Base-by-base conservation (phyloP, 129 eudicot species). In the Tagetes patula region DNA sequence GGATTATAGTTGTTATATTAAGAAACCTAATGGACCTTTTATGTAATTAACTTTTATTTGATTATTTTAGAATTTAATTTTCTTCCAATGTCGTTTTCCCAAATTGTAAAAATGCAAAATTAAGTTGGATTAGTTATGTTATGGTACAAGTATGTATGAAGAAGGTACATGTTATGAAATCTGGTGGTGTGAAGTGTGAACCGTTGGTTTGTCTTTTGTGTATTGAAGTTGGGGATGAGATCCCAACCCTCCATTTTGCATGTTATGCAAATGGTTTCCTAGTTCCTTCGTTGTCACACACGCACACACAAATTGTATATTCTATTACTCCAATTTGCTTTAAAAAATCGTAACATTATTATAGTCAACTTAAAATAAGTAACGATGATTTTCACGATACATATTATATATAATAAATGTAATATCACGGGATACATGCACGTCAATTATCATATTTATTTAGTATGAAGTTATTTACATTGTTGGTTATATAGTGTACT, bases 51-150 rank as follows among this genome's bases (percentile, higher is more conserved):
- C 27, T 20, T 20, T 20, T 20, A 20, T 20, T 20, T 20, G 27
- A 20, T 20, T 20, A 20, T 20, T 20, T 20, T 20, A 20, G 27
- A 20, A 20, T 20, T 20, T 20, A 20, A 20, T 20, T 20, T 13
- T 13, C 27, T 13, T 6, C 54, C 41, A 2, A 39, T 39, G 41
- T 49, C 10, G 40, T 38, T 9, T 76, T n/a, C 66, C 4, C 27
- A 20, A 78, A 78, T 12, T 64, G 77, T 78, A 78, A 50, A 78
- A 78, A n/a, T 78, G 77, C 72, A 78, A 62, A 32, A 50, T 77
- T 45, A 68, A 78, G 82, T 53, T 70, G 76, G 69, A 56, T 42
- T 76, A 67, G 55, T 20, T 1, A 9, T 48, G n/a, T 48, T 34
- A 53, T 42, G 47, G 69, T 67, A 69, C 66, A 59, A 59, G 41